phyloP scores from a whole-genome alignment of 2,329 filamentous ascomycete species.

The Lasiodiplodia hormozganensis region DNA sequence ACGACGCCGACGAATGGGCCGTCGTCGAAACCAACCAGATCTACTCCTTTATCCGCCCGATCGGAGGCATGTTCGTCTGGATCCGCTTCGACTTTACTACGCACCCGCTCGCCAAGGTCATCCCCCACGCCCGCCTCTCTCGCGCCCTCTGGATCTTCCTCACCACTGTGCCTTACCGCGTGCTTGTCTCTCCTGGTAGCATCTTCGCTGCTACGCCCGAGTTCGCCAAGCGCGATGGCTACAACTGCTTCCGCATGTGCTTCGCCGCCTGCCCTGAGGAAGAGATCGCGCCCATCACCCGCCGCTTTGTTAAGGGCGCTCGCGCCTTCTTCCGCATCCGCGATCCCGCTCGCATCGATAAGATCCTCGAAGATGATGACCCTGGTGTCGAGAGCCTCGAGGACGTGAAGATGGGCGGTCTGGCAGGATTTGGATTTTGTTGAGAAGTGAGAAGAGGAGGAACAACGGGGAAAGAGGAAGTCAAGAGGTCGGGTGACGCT shows the following conservation, averaged over 20 bases:
- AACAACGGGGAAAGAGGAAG: background rate
- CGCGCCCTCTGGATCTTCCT: conserved; percentile 74
- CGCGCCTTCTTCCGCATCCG: conserved; percentile 80
- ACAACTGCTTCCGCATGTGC: conserved; percentile 78
- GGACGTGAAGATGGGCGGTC: conserved; percentile 3
- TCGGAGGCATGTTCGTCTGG: conserved; percentile 94
- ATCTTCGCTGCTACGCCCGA: conserved; percentile 75
- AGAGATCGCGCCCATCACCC: conserved; percentile 67
- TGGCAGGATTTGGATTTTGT: conserved; percentile 26
- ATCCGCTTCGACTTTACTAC: conserved; percentile 72
- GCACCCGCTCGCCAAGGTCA: conserved; percentile 70
- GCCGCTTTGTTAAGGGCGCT: conserved; percentile 72
- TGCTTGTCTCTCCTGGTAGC: conserved; percentile 72
- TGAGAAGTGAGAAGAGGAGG: background rate
- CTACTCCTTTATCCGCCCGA: conserved; percentile 79
- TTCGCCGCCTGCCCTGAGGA: conserved; percentile 84
- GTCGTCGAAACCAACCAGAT: conserved; percentile 77
- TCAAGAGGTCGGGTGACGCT: background rate
- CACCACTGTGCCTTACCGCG: conserved; percentile 71
- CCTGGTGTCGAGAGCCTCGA: background rate
- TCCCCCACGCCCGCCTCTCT: conserved; percentile 65
- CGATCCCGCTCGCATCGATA: conserved; percentile 69
- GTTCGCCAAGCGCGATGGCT: conserved; percentile 65
- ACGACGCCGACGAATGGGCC: conserved; percentile 67
- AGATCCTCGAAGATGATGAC: conserved; percentile 57